Base-by-base conservation (phyloP, 2,329 filamentous ascomycete species). In the Fusarium devonianum region DNA sequence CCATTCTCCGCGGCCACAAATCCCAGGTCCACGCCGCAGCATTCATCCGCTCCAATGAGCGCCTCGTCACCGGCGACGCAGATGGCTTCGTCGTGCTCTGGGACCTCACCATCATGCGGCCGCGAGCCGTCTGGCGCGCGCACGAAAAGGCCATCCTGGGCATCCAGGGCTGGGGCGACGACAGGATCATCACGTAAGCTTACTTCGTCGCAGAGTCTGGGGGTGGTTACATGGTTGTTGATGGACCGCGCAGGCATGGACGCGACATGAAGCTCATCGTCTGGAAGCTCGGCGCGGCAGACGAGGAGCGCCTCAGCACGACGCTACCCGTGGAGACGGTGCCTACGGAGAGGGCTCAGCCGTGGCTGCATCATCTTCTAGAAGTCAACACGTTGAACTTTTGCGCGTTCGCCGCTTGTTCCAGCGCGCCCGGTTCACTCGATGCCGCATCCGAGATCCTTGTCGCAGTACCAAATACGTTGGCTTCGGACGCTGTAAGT, bases 331-430 rank as follows among this genome's bases (percentile, higher is more conserved):
- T 93, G 22, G 90, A 95, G 53, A 73, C 75, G 35, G 75, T 68
- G 2, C 70, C 69, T 19, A 73, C 70, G 34, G 70, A 70, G 38
- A 80, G 75, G 56, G 82, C 80, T 13, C 80, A 86, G 63, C 94
- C 94, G 21, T 96, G 90, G 91, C 75, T 97, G n/a, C 71, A 96
- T 16, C 84, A 96, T 71, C 82, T 89, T 4, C 75, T 99, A 5
- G 79, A 89, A 5, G 91, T 97, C 32, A 97, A 97, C 67, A 91
- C 93, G 2, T 83, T 97, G 75, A 99, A 97, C 68, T 99, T 97
- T 69, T 99, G 94, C 69, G 82, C 88, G 2, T 96, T 96, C 69
- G 80, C 88, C 2, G 79, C 81, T 53, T 87, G 86, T 67, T 51
- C 76, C 50, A 67, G 72, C 32, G 51, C 53, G 7, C 62, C 70